Conservation (phyloP, 2,329 filamentous ascomycete genomes). For the Cytospora schulzeri region DNA sequence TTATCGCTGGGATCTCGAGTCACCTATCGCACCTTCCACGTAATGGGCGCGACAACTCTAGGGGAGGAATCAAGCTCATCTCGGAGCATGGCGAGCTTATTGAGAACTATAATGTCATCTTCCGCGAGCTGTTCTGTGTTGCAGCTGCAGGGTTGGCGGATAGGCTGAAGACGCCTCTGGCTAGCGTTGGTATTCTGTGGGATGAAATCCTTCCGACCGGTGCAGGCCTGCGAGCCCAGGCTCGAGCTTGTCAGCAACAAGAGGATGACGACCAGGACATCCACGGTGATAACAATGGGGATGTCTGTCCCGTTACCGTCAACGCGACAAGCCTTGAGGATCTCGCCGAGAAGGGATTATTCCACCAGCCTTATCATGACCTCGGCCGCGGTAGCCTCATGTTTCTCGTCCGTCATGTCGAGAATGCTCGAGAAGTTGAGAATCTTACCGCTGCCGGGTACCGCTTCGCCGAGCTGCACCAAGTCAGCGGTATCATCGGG, state of each 20-base stretch:
- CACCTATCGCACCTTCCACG: constrained; percentile 62
- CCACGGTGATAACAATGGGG: constrained; percentile 18
- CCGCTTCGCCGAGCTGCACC: constrained; percentile 71
- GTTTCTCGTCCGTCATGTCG: constrained; percentile 71
- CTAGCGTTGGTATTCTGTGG: constrained; percentile 69
- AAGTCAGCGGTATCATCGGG: constrained; percentile 70
- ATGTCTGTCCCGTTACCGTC: constrained; percentile 26
- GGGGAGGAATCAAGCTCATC: constrained; percentile 47
- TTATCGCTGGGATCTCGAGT: constrained; percentile 71
- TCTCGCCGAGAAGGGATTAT: constrained; percentile 45
- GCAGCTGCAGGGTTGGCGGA: constrained; percentile 75
- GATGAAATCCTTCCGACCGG: constrained; percentile 75
- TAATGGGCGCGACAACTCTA: constrained; percentile 39
- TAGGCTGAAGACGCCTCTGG: constrained; percentile 63
- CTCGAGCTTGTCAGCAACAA: constrained; percentile 12
- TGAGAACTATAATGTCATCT: constrained; percentile 72
- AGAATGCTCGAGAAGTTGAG: constrained; percentile 58
- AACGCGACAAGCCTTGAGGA: constrained; percentile 33
- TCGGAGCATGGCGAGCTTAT: constrained; percentile 60
- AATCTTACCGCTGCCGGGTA: constrained; percentile 72
- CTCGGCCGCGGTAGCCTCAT: constrained; percentile 77
- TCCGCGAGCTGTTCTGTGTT: constrained; percentile 82
- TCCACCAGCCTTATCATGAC: constrained; percentile 31
- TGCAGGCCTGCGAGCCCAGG: constrained; percentile 29
- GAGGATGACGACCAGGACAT: constrained; percentile 16